phyloP scores from a whole-genome alignment of 1,139 yeast species.

The Geotrichum australiense region DNA sequence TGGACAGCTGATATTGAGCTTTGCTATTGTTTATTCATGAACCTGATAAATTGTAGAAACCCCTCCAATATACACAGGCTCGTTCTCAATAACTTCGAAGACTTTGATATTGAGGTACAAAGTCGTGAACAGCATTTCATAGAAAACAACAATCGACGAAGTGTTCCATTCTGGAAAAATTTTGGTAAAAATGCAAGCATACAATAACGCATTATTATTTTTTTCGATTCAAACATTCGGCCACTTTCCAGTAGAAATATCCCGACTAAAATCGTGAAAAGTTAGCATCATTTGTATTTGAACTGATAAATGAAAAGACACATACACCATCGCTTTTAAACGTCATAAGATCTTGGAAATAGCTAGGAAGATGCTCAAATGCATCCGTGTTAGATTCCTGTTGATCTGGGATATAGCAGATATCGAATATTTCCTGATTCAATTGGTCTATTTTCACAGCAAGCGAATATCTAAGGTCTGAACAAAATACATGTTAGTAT shows the following conservation, averaged over 20 bases:
- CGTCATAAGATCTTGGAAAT: constrained; percentile 13
- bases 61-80: no score
- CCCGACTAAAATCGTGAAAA: constrained; percentile 9
- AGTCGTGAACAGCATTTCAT: no score
- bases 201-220: background rate
- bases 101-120: no score
- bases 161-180: no score
- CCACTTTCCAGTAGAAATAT: constrained; percentile 14
- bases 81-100: no score
- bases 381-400: constrained; percentile 5
- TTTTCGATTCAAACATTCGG: background rate
- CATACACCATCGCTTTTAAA: constrained; percentile 15
- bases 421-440: constrained; percentile 7
- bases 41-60: no score
- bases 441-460: constrained; percentile 8
- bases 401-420: constrained; percentile 11
- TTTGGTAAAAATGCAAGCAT: background rate
- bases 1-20: no score
- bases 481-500: background rate
- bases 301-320: background rate
- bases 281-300: background rate
- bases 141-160: no score
- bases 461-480: constrained; percentile 13
- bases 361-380: constrained; percentile 13
- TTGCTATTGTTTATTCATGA: no score